Evolutionary conservation across 352 stramenopile genomes (phyloP), one percentile per base, ranked within the genome.

Genomic region (Phytophthora pluvialis): DNA sequence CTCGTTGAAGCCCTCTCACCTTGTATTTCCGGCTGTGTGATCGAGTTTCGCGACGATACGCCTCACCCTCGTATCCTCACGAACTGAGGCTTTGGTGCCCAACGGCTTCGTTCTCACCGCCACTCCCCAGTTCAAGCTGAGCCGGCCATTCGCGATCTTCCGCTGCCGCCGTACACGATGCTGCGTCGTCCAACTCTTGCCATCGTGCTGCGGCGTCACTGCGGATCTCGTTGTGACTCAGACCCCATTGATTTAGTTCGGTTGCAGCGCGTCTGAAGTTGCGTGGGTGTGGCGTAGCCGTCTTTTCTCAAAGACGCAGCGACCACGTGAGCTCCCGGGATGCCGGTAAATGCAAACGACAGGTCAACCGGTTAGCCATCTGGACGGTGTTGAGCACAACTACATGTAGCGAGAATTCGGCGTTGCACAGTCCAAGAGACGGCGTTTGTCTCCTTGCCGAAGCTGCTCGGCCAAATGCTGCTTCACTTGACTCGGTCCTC

Each of bases 261-360:
- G 46, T 81, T 81, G n/a, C 59, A 64, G 4, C 51, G 43, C 16
- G 81, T 33, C 9, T 72, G 78, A 8, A 81, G 64, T 35, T 70
- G 57, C 18, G 67, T 78, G 12, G 82, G 70, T 29, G 64, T 70
- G 3, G 70, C 33, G 29, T 73, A 80, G 26, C 54, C 47, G 13
- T 67, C 54, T 39, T 80, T 80, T 18, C 46, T 64, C 11, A 81
- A 63, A 13, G 76, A 66, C 16, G 70, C 57, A 5, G 76, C 73
- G 13, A 82, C 42, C 16, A 80, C 59, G 47, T 78, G 70, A 3
- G 72, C 62, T 0, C 64, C 60, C 3, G 63, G 46, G 45, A 78
- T 77, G 10, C 73, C 71, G 26, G 75, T 66, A 40, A 80, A 77
- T 13, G 70, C 71, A 42, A 78, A 81, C n/a, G 76, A 78, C 12